These are phyloP conservation scores for Irpex sp. DNA, from an alignment of 1,284 basidiomycete genomes.

Conservation along the genomic window DNA sequence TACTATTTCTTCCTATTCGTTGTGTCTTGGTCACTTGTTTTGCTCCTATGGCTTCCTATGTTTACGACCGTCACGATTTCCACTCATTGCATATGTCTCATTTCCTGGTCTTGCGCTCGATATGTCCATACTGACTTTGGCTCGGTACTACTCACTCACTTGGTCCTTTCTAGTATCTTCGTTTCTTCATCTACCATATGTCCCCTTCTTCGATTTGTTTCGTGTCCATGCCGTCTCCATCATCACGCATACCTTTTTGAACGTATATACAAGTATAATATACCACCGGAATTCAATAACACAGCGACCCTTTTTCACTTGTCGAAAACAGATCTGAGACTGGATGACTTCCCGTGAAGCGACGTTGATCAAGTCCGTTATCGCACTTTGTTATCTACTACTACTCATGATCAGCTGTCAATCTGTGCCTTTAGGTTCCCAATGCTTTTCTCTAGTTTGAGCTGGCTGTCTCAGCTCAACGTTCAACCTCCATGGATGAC, in stretches of 20 bases:
- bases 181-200: slow-evolving; percentile 9
- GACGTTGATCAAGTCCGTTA: not conserved
- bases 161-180: slow-evolving; percentile 7
- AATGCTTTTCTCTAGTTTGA: not conserved
- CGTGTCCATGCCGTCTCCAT: not conserved
- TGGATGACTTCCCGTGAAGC: not conserved
- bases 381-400: not conserved
- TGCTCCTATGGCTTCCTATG: not conserved
- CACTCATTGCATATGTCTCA: slow-evolving; percentile 10
- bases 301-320: not conserved
- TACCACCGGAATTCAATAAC: not conserved
- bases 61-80: slow-evolving; percentile 15
- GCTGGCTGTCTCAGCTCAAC: not conserved
- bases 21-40: slow-evolving; percentile 1
- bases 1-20: slow-evolving; percentile 10
- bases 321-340: too few relatives aligned
- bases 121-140: slow-evolving; percentile 5
- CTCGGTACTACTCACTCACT: slow-evolving; percentile 21
- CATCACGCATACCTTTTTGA: not conserved
- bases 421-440: not conserved
- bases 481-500: not conserved
- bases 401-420: too few relatives aligned
- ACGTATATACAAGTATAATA: not conserved
- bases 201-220: slow-evolving; percentile 3
- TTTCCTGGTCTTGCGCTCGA: slow-evolving; percentile 5